Evolutionary conservation across 2,329 filamentous ascomycete genomes (phyloP).

Genomic region (Raffaelea arxii): DNA sequence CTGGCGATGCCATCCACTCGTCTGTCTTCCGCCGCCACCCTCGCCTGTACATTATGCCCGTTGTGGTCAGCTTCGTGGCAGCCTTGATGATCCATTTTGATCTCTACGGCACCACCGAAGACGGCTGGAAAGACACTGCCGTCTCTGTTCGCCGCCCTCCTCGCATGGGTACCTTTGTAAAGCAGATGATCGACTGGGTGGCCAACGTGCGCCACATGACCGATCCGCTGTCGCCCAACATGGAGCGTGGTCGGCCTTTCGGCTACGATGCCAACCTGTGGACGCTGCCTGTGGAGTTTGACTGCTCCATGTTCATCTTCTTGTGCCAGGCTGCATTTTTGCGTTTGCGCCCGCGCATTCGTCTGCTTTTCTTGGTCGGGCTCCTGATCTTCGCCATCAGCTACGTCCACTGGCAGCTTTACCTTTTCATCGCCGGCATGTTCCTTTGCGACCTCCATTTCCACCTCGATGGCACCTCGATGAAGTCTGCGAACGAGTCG

Average conservation of each 20-base stretch:
- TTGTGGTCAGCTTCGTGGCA: slow-evolving; percentile 6
- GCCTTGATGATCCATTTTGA: slow-evolving; percentile 7
- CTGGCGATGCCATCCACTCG: slow-evolving; percentile 12
- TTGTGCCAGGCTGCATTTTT: slow-evolving; percentile 21
- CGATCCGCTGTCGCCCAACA: slow-evolving; percentile 20
- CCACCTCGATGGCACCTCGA: slow-evolving; percentile 10
- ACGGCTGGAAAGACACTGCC: slow-evolving; percentile 8
- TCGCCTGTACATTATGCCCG: slow-evolving; percentile 14
- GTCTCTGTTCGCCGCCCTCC: slow-evolving; percentile 8
- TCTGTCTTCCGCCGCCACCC: slow-evolving; percentile 14
- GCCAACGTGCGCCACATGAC: slow-evolving; percentile 4
- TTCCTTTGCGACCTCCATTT: slow-evolving; percentile 20
- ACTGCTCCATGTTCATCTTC: slow-evolving; percentile 24
- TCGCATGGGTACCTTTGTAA: not conserved
- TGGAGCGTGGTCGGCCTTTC: slow-evolving; percentile 7
- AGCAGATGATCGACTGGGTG: slow-evolving; percentile 9
- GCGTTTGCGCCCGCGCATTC: slow-evolving; percentile 10
- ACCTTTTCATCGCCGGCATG: slow-evolving; percentile 23
- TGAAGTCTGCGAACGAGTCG: slow-evolving; percentile 29
- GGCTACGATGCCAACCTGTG: slow-evolving; percentile 24
- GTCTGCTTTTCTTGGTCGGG: slow-evolving; percentile 8
- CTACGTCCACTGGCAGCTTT: slow-evolving; percentile 18
- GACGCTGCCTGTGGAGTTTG: slow-evolving; percentile 28
- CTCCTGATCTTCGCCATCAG: slow-evolving; percentile 16
- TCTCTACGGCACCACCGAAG: slow-evolving; percentile 11